These are phyloP conservation scores for Anthracocystis setariae DNA, from an alignment of 1,284 basidiomycete species.

Conservation along the genomic window DNA sequence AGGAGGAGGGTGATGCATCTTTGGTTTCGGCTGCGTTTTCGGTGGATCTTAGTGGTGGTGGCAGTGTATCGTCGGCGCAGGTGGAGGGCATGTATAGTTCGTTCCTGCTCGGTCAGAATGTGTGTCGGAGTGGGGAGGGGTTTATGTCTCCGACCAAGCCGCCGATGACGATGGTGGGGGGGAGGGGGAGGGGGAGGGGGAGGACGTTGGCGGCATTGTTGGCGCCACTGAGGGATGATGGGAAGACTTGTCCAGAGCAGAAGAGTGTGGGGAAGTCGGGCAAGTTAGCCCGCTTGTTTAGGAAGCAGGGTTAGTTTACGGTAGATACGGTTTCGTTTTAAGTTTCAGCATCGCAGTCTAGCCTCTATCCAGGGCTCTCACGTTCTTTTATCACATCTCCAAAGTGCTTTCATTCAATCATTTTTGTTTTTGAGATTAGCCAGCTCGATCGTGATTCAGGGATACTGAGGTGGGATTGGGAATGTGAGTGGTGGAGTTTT, in stretches of 20 bases:
- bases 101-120: conserved; percentile 33
- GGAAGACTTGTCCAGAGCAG: conserved; percentile 1
- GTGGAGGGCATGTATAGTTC: conserved; percentile 41
- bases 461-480: no score
- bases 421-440: no score
- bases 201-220: background rate
- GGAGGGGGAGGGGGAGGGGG: background rate
- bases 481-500: background rate
- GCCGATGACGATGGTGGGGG: background rate
- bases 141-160: conserved; percentile 27
- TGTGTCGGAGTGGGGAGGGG: conserved; percentile 19
- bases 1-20: conserved; percentile 12
- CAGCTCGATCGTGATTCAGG: no score
- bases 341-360: no score
- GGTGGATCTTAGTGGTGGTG: conserved; percentile 24
- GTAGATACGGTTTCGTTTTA: background rate
- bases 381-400: no score
- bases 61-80: conserved; percentile 10
- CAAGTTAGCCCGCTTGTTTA: conserved; percentile 21
- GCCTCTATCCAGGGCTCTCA: background rate
- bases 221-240: background rate
- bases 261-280: conserved; percentile 8
- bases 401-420: no score
- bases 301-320: conserved; percentile 11
- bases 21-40: conserved; percentile 34